Evolutionary conservation across 1,284 basidiomycete genomes (phyloP).

Genomic region (Schizopora paradoxa): DNA sequence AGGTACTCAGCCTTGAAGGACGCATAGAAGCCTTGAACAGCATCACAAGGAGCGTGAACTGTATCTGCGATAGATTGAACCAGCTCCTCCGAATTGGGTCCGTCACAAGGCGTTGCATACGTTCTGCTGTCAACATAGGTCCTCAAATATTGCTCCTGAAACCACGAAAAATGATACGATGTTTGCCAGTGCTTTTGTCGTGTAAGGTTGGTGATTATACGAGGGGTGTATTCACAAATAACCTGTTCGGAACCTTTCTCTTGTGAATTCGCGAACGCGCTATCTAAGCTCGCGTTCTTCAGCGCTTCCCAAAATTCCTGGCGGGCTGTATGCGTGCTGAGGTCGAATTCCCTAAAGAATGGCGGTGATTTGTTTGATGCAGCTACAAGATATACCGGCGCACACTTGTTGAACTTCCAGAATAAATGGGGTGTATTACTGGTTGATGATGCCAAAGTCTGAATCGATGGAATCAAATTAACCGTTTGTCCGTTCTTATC

Average conservation of each 20-base stretch:
- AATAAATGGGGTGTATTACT: constrained; percentile 47
- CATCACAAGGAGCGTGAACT: constrained; percentile 49
- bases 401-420: constrained; percentile 53
- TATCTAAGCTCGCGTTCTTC: constrained; percentile 38
- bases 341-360: constrained; percentile 44
- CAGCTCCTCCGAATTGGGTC: constrained; percentile 34
- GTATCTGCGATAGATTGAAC: constrained; percentile 47
- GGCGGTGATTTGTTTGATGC: constrained; percentile 45
- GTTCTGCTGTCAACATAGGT: constrained; percentile 41
- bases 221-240: constrained; percentile 21
- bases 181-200: constrained; percentile 54
- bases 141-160: constrained; percentile 59
- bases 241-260: constrained; percentile 19
- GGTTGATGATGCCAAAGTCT: too few relatives aligned
- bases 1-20: constrained; percentile 34
- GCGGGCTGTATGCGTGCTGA: constrained; percentile 35
- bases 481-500: too few relatives aligned
- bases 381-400: constrained; percentile 56
- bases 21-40: constrained; percentile 39
- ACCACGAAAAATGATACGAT: constrained; percentile 57
- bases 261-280: constrained; percentile 24
- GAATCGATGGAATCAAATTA: too few relatives aligned
- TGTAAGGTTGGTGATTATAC: constrained; percentile 39
- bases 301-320: constrained; percentile 54
- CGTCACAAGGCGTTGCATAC: constrained; percentile 46